Conservation (phyloP, 208 protist genomes). For the Naegleria gruberi region DNA sequence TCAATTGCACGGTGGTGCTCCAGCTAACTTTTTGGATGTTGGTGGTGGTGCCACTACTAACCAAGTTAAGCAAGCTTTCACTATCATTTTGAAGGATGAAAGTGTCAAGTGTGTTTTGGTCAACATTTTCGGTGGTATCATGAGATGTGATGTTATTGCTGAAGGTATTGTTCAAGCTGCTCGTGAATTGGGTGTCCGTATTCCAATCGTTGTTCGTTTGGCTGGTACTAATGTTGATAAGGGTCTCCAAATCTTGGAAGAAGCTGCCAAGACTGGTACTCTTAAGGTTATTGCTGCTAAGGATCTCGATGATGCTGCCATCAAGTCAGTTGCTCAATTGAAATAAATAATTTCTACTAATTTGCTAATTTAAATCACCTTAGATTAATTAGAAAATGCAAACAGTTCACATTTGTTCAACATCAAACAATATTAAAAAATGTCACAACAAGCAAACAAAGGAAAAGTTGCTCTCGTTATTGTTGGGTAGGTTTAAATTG, state of each 20-base stretch:
- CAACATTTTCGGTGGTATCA: conserved; percentile 99
- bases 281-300: conserved; percentile 44
- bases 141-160: conserved; percentile 97
- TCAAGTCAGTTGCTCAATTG: conserved; percentile 1
- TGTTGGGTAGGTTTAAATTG: too few relatives aligned
- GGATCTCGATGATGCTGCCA: conserved; percentile 58
- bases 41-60: conserved; percentile 81
- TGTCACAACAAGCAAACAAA: too few relatives aligned
- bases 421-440: too few relatives aligned
- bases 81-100: conserved; percentile 88
- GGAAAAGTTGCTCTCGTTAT: too few relatives aligned
- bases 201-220: conserved; percentile 87
- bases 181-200: conserved; percentile 61
- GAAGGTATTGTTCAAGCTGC: conserved; percentile 85
- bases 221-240: conserved; percentile 87
- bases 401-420: too few relatives aligned
- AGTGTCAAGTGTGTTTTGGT: conserved; percentile 90
- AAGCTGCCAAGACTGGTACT: conserved; percentile 43
- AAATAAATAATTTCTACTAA: neutral
- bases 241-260: conserved; percentile 79
- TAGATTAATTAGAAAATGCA: too few relatives aligned
- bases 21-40: conserved; percentile 99
- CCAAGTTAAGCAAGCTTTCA: conserved; percentile 91
- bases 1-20: conserved; percentile 88
- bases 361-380: too few relatives aligned